Conservation (phyloP, 768 basidiomycete genomes). For the Tulasnella sp. region DNA sequence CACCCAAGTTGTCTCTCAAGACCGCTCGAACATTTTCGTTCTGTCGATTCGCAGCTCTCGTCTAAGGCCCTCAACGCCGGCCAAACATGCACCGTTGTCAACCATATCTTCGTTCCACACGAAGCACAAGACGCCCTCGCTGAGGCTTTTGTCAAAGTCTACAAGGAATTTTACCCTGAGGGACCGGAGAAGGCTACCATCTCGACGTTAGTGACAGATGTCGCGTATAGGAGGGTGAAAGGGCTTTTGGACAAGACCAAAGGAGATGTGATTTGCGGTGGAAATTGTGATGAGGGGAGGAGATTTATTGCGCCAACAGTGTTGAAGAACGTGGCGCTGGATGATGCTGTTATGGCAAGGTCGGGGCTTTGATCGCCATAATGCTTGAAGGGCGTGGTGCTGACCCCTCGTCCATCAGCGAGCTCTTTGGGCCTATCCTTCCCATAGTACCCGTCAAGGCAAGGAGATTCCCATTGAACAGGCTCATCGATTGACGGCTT, state of each 20-base stretch:
- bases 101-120: conserved; percentile 43
- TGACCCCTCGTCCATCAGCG: not conserved
- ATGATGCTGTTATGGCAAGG: conserved; percentile 74
- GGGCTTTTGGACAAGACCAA: conserved; percentile 38
- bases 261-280: conserved; percentile 10
- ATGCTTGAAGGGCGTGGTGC: not conserved
- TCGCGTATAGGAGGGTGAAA: conserved; percentile 54
- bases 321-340: conserved; percentile 5
- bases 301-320: conserved; percentile 10
- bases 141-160: conserved; percentile 40
- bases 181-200: conserved; percentile 41
- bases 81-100: conserved; percentile 63
- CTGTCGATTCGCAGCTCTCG: conserved; percentile 49
- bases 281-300: not conserved
- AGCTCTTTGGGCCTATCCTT: conserved; percentile 64
- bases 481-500: not conserved
- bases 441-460: conserved; percentile 63
- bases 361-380: conserved; percentile 32
- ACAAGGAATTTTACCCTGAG: conserved; percentile 47
- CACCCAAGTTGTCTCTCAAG: not conserved
- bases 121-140: conserved; percentile 36
- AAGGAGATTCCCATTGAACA: too few species aligned
- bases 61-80: conserved; percentile 71
- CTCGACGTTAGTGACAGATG: conserved; percentile 45
- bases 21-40: not conserved